A percentile compares a stretch with the other conserved stretches of the same genome.
phyloP scores from a whole-genome alignment of 1,284 basidiomycete species.

The Apiotrichum mycotoxinovorans region DNA sequence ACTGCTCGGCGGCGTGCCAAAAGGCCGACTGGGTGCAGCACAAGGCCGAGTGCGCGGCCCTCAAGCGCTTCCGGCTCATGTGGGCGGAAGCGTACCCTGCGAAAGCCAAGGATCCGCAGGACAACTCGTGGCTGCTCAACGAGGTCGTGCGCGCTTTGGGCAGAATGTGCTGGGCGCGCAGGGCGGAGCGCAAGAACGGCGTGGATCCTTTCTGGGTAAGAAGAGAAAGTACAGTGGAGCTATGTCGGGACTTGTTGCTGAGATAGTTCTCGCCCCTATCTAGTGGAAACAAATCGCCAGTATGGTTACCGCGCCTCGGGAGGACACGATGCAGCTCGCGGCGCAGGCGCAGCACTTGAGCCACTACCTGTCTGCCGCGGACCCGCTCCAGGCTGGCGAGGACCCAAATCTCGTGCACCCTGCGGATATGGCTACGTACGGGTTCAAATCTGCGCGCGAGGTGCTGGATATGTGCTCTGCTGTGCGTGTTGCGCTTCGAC shows the following conservation, averaged over 20 bases:
- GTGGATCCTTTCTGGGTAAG: conserved; percentile 61
- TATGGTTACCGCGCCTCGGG: conserved; percentile 60
- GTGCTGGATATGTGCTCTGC: conserved; percentile 42
- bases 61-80: conserved; percentile 50
- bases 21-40: conserved; percentile 70
- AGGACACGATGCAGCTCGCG: conserved; percentile 32
- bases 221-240: too few species aligned
- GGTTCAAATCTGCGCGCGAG: conserved; percentile 34
- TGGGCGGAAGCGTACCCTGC: conserved; percentile 17
- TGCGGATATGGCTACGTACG: conserved; percentile 38
- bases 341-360: conserved; percentile 39
- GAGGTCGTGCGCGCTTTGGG: conserved; percentile 71
- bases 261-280: not conserved
- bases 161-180: conserved; percentile 65
- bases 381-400: not conserved
- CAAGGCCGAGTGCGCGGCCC: conserved; percentile 69
- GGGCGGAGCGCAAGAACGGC: conserved; percentile 54
- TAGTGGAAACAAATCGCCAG: conserved; percentile 64
- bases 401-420: conserved; percentile 21
- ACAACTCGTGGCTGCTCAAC: conserved; percentile 56
- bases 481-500: conserved; percentile 22
- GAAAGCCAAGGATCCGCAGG: conserved; percentile 15
- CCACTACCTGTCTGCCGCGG: conserved; percentile 35
- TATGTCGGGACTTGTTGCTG: not conserved
- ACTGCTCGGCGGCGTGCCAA: conserved; percentile 72